Base-by-base conservation (phyloP, 2,329 filamentous ascomycete genomes). In the Zymoseptoria ardabiliae region DNA sequence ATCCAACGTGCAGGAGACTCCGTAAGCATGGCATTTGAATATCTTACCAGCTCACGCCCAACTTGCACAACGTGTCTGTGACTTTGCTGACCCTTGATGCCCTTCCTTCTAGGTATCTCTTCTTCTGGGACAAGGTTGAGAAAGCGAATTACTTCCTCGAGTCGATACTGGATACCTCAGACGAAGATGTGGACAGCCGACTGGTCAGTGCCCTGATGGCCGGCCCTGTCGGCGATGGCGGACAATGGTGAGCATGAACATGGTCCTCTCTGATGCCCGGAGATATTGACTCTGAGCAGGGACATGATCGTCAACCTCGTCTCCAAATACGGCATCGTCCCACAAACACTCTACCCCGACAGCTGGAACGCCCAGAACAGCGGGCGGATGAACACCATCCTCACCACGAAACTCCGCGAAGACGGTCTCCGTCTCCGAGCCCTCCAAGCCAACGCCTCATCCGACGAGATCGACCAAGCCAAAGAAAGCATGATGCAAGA, bases 51-150 rank as follows among this genome's bases (percentile, higher is more conserved):
- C n/a, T n/a, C n/a, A n/a, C n/a, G n/a, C n/a, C n/a, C n/a, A n/a
- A n/a, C n/a, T n/a, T n/a, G n/a, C n/a, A n/a, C n/a, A n/a, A n/a
- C n/a, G n/a, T n/a, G n/a, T n/a, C n/a, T n/a, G 9, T 9, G 28
- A 30, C 11, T 8, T 30, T 9, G 35, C 35, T 41, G 11, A 41
- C 35, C 11, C 10, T 41, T 41, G 9, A n/a, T 13, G 17, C 5
- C 2, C 11, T 41, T n/a, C 11, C 11, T 17, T 17, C 2, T 4
- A 53, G 22, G 22, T 95, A 95, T 69, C 81, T 96, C 3, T 96
- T 93, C 77, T 96, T 91, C 81, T 95, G 89, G 87, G 91, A 96
- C 74, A 96, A 96, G 77, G 83, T 96, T 20, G 91, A 96, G 74
- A 96, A 96, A 75, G 82, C 88, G 8, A 96, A 96, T 74, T 96